Conservation (phyloP, 2,329 filamentous ascomycete genomes). For the Cladosporium cucumerinum region DNA sequence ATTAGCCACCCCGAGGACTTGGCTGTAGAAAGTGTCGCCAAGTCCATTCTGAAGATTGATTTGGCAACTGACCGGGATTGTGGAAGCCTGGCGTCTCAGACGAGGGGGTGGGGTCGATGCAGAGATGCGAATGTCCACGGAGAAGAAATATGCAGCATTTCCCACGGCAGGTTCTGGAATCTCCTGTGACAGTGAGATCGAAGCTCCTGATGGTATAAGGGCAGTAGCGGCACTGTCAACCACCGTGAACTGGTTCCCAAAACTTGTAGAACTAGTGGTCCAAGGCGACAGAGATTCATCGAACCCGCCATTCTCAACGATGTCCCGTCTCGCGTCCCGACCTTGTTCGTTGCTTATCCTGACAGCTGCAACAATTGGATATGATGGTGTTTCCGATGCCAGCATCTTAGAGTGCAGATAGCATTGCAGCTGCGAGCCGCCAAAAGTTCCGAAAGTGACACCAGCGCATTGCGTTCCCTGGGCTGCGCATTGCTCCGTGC, state of each 20-base stretch:
- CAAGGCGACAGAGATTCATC: constrained; percentile 3
- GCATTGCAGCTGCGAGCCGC: neutral
- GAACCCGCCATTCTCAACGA: neutral
- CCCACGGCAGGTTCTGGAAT: neutral
- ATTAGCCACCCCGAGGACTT: neutral
- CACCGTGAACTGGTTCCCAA: neutral
- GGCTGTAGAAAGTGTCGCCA: neutral
- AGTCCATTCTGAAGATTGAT: neutral
- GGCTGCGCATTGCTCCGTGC: constrained; percentile 1
- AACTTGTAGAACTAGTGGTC: neutral
- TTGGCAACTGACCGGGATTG: neutral
- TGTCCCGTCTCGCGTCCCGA: neutral
- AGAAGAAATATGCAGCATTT: constrained; percentile 2
- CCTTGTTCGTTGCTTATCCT: neutral
- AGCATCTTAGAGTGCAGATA: neutral
- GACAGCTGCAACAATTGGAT: neutral
- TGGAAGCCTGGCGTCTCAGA: neutral
- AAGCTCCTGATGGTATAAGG: neutral
- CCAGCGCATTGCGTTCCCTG: constrained; percentile 5
- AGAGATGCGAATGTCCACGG: neutral
- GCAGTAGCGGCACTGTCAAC: neutral
- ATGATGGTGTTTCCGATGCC: neutral
- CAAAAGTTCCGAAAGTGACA: neutral
- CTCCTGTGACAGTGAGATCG: neutral
- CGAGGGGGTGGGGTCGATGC: neutral